Evolutionary conservation across 768 basidiomycete genomes (phyloP), one percentile per base, ranked within the genome.

Genomic region (Steccherinum ochraceum): DNA sequence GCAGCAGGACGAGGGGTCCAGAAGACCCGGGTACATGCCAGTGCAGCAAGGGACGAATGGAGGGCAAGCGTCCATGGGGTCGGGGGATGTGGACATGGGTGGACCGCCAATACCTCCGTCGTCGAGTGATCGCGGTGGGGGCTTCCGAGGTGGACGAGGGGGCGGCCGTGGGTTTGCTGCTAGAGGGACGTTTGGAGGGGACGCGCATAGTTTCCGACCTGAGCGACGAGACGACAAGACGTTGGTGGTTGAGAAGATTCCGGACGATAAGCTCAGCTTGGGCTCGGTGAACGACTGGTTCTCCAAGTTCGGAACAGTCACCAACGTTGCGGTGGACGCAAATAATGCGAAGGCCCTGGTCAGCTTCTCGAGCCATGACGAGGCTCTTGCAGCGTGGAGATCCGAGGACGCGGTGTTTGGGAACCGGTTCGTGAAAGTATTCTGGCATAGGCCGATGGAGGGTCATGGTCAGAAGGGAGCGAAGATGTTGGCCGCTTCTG

Each of bases 371-470:
- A 79, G 75, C 7, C 91, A 93, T 63, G 79, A 78, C 19, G 88
- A 93, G 60, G 94, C 94, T 0, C 81, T 86, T 60, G 78, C 80
- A 12, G 94, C 94, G 1, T 93, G 93, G 89, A 90, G 89, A 65
- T 83, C 84, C 21, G 89, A 94, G 66, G 92, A 95, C 55, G 92
- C 93, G n/a, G 86, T 96, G 12, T 96, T 96, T 61, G 83, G 82
- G 11, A 94, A 93, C 59, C 81, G 94, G 46, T 96, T 96, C 65
- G 93, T 96, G 57, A 95, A 94, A 68, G 76, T 96, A 26, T 91
- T 95, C 60, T 96, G 94, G 93, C 92, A 95, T 68, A 77, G 88
- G 52, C 93, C 92, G 5, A 80, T 93, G 82, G 89, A 89, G 49
- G 93, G 94, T 0, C 89, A 93, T 59, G 93, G 93, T 5, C 83